These are phyloP conservation scores for Curvularia lunata DNA, from an alignment of 2,329 filamentous ascomycete genomes.

Conservation along the genomic window DNA sequence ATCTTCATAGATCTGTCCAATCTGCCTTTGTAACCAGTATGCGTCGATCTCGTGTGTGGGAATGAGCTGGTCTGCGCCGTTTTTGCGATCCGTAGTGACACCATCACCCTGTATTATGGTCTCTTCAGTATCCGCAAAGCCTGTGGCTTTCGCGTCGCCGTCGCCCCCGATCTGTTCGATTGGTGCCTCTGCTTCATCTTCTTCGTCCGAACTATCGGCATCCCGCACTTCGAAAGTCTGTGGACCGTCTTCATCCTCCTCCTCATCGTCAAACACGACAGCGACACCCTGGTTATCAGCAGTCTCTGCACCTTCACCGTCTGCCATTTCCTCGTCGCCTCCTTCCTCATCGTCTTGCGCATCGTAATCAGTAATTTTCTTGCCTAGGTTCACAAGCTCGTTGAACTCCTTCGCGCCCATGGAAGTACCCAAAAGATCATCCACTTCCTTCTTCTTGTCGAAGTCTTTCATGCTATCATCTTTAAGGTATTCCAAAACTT, in stretches of 20 bases:
- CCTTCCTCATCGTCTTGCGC: conserved; percentile 90
- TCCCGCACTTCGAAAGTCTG: conserved; percentile 87
- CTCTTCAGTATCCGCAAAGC: conserved; percentile 68
- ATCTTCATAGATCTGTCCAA: conserved; percentile 86
- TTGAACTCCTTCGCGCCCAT: conserved; percentile 93
- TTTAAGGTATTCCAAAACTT: conserved; percentile 87
- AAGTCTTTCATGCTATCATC: conserved; percentile 96
- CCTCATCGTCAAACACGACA: conserved; percentile 93
- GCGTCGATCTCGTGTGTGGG: conserved; percentile 91
- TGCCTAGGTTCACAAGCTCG: conserved; percentile 91
- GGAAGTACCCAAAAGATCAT: conserved; percentile 85
- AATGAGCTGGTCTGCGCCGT: conserved; percentile 64
- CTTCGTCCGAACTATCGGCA: conserved; percentile 78
- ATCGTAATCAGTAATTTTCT: conserved; percentile 99
- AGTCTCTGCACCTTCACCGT: conserved; percentile 67
- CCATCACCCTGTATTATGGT: conserved; percentile 80
- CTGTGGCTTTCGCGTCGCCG: conserved; percentile 57
- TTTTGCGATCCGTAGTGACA: conserved; percentile 50
- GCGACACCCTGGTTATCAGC: conserved; percentile 96
- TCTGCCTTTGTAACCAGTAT: conserved; percentile 94
- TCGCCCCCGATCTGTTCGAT: conserved; percentile 64
- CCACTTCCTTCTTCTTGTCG: conserved; percentile 97
- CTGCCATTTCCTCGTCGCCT: conserved; percentile 70
- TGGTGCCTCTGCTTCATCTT: conserved; percentile 68
- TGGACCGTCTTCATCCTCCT: conserved; percentile 75